Base-by-base conservation (phyloP, 441 rosid species). In the Sinapis alba region DNA sequence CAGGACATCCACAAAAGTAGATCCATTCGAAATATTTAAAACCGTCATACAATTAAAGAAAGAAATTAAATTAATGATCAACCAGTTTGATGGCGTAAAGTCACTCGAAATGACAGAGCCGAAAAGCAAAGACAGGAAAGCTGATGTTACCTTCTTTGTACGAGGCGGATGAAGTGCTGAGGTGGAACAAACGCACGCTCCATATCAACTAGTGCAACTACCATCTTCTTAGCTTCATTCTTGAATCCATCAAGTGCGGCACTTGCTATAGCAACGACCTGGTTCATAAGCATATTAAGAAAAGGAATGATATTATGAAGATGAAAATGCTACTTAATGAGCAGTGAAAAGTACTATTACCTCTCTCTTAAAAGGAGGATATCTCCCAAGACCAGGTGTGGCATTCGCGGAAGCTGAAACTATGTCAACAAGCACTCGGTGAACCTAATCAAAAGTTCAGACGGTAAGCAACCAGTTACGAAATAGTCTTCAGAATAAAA, bases 301-400 rank as follows among this genome's bases (percentile, higher is more conserved):
- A 68, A 32, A 54, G 10, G 30, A 68, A 47, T 10, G 60, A 32
- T 26, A 36, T 24, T 32, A 73, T 1, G 19, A 27, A 62, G 28
- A 69, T 24, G 60, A 69, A 74, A 57, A 50, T 50, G 13, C 21
- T 67, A 60, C 50, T 50, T 27, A 50, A 43, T 62, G 34, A 34
- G 62, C 21, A 61, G 26, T 24, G 66, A 54, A 71, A 70, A 45
- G 30, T 28, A 69, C 12, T 68, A 65, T 69, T 53, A 88, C 95
- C 92, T 90, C 95, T 84, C 91, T 84, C 83, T 90, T 88, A 71
- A 90, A 90, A 58, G 95, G 91, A 79, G 95, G 92, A 60, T 90
- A 90, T 81, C 95, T 86, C 79, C 90, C 95, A 78, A 90, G 85
- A 76, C 92, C 95, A 45, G 91, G 89, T 57, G 92, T 90, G 38